phyloP scores from a whole-genome alignment of 805 yeast genomes.

The Jamesozyma spencerorum region DNA sequence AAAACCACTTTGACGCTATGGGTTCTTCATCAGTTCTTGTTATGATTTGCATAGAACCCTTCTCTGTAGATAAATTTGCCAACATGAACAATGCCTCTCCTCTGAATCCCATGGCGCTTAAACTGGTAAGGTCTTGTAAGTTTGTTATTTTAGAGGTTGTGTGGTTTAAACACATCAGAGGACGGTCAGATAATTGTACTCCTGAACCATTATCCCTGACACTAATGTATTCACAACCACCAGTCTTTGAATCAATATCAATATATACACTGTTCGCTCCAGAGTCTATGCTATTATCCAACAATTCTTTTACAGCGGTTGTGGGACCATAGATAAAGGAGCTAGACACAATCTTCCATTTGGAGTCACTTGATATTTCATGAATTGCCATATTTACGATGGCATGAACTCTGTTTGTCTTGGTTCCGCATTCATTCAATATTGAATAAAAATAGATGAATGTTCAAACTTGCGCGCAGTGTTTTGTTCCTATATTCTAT shows the following conservation, averaged over 20 bases:
- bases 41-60: constrained; percentile 25
- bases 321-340: constrained; percentile 31
- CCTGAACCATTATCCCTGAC: constrained; percentile 39
- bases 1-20: constrained; percentile 32
- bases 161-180: constrained; percentile 30
- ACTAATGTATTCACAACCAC: constrained; percentile 28
- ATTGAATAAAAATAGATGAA: too few relatives aligned
- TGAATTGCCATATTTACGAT: constrained; percentile 13
- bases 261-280: constrained; percentile 27
- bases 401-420: neutral
- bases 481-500: neutral
- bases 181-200: constrained; percentile 24
- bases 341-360: constrained; percentile 16
- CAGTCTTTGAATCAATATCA: constrained; percentile 33
- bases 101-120: constrained; percentile 37
- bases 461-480: too few relatives aligned
- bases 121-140: constrained; percentile 23
- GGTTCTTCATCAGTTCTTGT: constrained; percentile 27
- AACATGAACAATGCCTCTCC: constrained; percentile 42
- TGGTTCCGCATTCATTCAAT: neutral
- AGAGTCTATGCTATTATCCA: constrained; percentile 37
- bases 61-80: constrained; percentile 20
- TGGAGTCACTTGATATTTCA: constrained; percentile 8
- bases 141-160: constrained; percentile 36
- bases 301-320: constrained; percentile 33